Evolutionary conservation across 2,329 filamentous ascomycete species (phyloP), one percentile per base, ranked within the genome.

Genomic region (Fusarium udum): DNA sequence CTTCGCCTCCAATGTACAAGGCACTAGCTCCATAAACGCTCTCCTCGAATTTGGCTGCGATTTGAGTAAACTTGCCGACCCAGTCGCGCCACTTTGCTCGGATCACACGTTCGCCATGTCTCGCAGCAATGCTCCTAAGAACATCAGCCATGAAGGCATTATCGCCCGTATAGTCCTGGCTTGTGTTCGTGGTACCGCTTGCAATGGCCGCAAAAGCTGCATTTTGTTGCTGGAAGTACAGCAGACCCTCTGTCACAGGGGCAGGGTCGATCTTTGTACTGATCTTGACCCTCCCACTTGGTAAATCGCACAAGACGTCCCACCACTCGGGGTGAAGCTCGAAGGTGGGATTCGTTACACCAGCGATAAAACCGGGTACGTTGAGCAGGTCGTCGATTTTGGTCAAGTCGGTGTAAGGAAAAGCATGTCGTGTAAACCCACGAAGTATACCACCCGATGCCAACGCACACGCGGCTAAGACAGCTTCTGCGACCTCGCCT

Each of bases 321-420:
- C 96, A 99, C 96, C 96, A 99, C 80, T 98, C 95, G 0, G 93
- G 93, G 78, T 98, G 95, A 78, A 95, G 91, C 70, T 95, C 95
- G 80, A 99, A 99, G 0, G 95, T 95, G 11, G 96, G 96, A 79
- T 99, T 99, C 3, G 95, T 99, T 45, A 99, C 96, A 64, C 96
- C 96, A 6, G 96, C 96, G 77, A 99, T 97, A 82, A 99, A 99
- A 5, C 96, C 96, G 12, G 96, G 95, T 0, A 99, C 96, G 78
- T 97, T 95, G 53, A 99, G 88, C 16, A 99, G 88, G 80, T 98
- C 96, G 75, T 99, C 96, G 67, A 99, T 95, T 83, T 99, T 99
- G 73, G 95, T 98, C 48, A 99, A 87, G 84, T 99, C 96, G 2
- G 96, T 99, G 80, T 99, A 99, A 5, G 96, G 96, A 80, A 99